Conservation (phyloP, 1,284 basidiomycete genomes). For the Ustilago lituana region DNA sequence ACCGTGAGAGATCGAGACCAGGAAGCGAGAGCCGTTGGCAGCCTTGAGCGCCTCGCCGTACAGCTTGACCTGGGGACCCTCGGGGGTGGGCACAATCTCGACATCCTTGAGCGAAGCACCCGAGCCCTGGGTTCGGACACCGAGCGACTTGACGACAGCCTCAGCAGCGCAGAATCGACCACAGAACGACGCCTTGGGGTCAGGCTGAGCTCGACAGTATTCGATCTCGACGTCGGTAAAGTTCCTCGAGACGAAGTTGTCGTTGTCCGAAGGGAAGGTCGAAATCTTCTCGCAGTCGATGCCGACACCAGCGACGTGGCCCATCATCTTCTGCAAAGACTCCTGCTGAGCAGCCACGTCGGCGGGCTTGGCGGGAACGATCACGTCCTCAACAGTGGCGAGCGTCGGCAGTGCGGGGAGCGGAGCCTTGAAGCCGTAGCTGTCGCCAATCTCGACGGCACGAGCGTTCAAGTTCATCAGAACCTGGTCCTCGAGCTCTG, state of each 20-base stretch:
- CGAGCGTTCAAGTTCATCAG: slow-evolving; percentile 93
- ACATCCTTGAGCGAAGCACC: slow-evolving; percentile 94
- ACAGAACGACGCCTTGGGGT: slow-evolving; percentile 87
- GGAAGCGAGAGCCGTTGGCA: slow-evolving; percentile 77
- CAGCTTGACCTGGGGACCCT: slow-evolving; percentile 79
- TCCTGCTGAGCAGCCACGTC: slow-evolving; percentile 52
- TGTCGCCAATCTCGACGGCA: slow-evolving; percentile 54
- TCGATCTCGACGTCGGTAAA: slow-evolving; percentile 88
- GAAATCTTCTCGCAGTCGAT: slow-evolving; percentile 82
- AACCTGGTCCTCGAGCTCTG: slow-evolving; percentile 86
- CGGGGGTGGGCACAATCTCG: slow-evolving; percentile 80
- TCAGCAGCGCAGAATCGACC: slow-evolving; percentile 98
- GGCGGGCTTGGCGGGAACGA: slow-evolving; percentile 49
- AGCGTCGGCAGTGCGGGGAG: slow-evolving; percentile 51
- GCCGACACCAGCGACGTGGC: slow-evolving; percentile 78
- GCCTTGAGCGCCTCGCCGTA: slow-evolving; percentile 65
- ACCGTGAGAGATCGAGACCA: slow-evolving; percentile 86
- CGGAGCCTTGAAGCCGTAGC: slow-evolving; percentile 57
- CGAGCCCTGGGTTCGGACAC: slow-evolving; percentile 88
- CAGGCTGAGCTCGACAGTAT: slow-evolving; percentile 89
- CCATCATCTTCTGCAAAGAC: slow-evolving; percentile 53
- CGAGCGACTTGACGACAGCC: slow-evolving; percentile 97
- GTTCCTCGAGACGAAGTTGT: slow-evolving; percentile 88
- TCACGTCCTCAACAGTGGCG: slow-evolving; percentile 28
- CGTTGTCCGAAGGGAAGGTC: slow-evolving; percentile 86